These are phyloP conservation scores for Diospyros lotus DNA, from an alignment of 148 eudicot genomes.

Conservation along the genomic window DNA sequence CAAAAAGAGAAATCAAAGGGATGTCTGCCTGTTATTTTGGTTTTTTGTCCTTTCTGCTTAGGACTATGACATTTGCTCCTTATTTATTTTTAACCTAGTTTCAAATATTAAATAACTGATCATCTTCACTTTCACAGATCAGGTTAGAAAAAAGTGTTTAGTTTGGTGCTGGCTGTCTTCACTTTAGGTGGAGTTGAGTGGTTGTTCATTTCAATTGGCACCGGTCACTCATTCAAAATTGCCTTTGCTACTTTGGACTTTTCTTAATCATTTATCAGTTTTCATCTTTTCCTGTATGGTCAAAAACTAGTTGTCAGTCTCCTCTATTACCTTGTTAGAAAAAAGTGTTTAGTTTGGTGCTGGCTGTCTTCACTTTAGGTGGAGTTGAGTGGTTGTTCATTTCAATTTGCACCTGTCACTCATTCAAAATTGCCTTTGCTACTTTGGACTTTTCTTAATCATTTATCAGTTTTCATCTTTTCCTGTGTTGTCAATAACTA, in stretches of 20 bases:
- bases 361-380: neutral
- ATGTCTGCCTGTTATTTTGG: neutral
- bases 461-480: neutral
- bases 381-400: constrained; percentile 6
- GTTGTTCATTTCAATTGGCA: neutral
- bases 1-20: neutral
- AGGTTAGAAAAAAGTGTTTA: neutral
- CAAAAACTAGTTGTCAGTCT: neutral
- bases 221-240: neutral
- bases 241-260: constrained; percentile 1
- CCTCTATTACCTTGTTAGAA: neutral
- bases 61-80: no score
- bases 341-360: neutral
- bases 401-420: neutral
- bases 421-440: neutral
- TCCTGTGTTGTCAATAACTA: neutral
- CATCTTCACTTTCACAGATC: neutral
- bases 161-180: neutral
- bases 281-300: neutral
- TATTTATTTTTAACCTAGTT: neutral
- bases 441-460: constrained; percentile 5
- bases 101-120: neutral
- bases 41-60: neutral
- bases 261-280: neutral
- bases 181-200: constrained; percentile 1